Base-by-base conservation (phyloP, 1,284 basidiomycete genomes). In the Ceratobasidium sp. region DNA sequence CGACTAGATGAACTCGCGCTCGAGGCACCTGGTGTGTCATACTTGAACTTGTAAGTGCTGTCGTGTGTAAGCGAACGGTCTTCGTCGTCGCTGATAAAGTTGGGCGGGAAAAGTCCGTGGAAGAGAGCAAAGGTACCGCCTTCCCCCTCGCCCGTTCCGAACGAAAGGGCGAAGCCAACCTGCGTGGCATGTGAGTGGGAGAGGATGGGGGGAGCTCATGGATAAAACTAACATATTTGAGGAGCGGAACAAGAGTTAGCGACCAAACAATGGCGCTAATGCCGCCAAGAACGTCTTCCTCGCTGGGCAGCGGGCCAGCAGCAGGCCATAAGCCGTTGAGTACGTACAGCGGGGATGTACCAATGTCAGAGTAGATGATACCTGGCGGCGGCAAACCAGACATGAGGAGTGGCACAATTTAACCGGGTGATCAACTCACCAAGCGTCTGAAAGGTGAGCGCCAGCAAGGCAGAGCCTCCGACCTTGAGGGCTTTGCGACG, bases 281-380 rank as follows among this genome's bases (percentile, higher is more conserved):
- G 5, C 88, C 88, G 0, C 91, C 91, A 77, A 92, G 88, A 20
- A 92, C 83, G 81, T 92, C 91, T 79, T 92, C 91, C 74, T 84
- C 80, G 0, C 87, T 83, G 0, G 91, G 91, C 0, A 85, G 82
- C 20, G 85, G 83, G 0, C 87, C 88, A 18, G 79, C 71, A 0
- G 88, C 59, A 4, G 89, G 86, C 88, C 90, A 92, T 18, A 92
- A 88, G 20, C 90, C 90, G 81, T 91, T 92, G 44, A 93, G 81
- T 1, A 90, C 88, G 91, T 96, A 27, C 91, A 93, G 83, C 88
- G 96, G 82, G 90, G 92, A 86, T 23, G 66, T 75, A 35, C 89
- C 89, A 70, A 91, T 89, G 81, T 91, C 90, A n/a, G 89, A 90
- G 81, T 92, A 92, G 62, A 91, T 90, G 62, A 91, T 90, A 1